Evolutionary conservation across 495 filamentous ascomycete genomes (phyloP), one percentile per base, ranked within the genome.

Genomic region (Aspergillus carlsbadensis): DNA sequence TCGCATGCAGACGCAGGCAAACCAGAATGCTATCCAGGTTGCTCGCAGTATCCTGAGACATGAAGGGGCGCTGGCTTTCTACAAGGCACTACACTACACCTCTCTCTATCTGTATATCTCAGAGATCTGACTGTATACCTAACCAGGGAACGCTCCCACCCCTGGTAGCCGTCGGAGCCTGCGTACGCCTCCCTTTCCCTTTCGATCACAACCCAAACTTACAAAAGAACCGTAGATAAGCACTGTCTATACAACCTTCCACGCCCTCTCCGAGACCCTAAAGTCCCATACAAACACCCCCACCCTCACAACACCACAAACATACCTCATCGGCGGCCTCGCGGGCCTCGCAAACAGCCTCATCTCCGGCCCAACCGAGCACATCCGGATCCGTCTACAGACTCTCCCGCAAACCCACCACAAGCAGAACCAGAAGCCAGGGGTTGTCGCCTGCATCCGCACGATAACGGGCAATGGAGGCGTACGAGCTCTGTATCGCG

Each of bases 191-290:
- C 17, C 39, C 15, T 20, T 18, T 39, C 36, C 36, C 5, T 6
- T 22, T 10, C 40, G 17, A 21, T 13, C 11, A 15, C 22, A 43
- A 43, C 17, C 40, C 7, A n/a, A 43, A 43, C 17, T 18, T 4
- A n/a, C n/a, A 22, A 8, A n/a, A 41, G 6, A 43, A 15, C n/a
- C 5, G 26, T 17, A 61, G 59, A 49, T 61, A 33, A 90, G 87
- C 22, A 84, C 94, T 67, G 89, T 93, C 76, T 96, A 94, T 74
- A 88, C 89, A 65, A 88, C 82, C 65, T 94, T 94, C 81, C 87
- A 92, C 75, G 81, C 81, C 60, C 84, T 93, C 74, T 88, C 90
- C 24, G 42, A 57, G 13, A 17, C 5, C 26, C 41, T 21, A 11
- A 53, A 37, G 35, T 17, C 39, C 36, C 10, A 41, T 3, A 10